Conservation (phyloP, 352 stramenopile genomes). For the Blastocystis sp. region DNA sequence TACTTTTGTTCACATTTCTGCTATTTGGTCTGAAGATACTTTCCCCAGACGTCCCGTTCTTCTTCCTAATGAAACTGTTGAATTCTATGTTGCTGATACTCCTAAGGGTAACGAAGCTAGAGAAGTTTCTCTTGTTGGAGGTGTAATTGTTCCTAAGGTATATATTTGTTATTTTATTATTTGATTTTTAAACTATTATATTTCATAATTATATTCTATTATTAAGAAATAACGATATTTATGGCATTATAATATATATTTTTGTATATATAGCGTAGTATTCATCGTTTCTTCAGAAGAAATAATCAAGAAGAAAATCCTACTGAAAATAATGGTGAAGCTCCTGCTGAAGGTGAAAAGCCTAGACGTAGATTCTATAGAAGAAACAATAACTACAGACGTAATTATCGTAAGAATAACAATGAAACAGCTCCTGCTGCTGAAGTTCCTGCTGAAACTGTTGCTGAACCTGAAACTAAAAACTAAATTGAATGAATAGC, state of each 20-base stretch:
- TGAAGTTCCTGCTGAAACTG: not conserved
- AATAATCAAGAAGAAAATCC: not conserved
- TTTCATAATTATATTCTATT: not conserved
- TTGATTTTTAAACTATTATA: not conserved
- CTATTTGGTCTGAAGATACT: slow-evolving; percentile 20
- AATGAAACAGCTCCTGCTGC: not conserved
- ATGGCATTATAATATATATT: too few species aligned
- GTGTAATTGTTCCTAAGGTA: slow-evolving; percentile 14
- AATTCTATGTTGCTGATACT: slow-evolving; percentile 8
- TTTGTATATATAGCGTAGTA: too few species aligned
- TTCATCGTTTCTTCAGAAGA: not conserved
- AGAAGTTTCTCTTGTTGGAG: slow-evolving; percentile 22
- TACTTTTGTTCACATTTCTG: slow-evolving; percentile 35
- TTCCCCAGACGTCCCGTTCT: slow-evolving; percentile 23
- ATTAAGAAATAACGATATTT: too few species aligned
- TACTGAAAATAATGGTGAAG: not conserved
- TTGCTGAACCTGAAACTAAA: not conserved
- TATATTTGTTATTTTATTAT: not conserved
- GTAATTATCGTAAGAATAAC: not conserved
- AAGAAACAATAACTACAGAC: not conserved
- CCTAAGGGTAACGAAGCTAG: slow-evolving; percentile 7
- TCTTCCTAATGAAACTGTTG: slow-evolving; percentile 1
- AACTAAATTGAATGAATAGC: not conserved
- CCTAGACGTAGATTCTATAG: too few species aligned
- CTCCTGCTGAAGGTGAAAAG: not conserved